Evolutionary conservation across 108 stramenopile species (phyloP).

Genomic region (Nannochloropsis oceanica): DNA sequence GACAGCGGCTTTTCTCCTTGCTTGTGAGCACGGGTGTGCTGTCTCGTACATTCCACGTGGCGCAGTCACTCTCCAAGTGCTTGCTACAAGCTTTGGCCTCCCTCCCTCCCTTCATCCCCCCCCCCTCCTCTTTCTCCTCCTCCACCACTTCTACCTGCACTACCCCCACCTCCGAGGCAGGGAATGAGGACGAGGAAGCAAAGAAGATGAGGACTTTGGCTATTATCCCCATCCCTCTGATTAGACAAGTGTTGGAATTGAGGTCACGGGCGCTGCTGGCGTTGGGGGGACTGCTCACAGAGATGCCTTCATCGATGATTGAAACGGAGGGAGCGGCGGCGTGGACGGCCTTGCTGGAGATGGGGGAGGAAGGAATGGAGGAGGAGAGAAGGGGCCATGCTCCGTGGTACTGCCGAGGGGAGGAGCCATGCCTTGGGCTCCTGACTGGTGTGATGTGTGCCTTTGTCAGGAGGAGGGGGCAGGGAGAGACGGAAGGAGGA

Average conservation of each 20-base stretch:
- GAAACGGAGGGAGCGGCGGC: not conserved
- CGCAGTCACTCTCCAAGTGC: not conserved
- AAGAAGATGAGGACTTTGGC: not conserved
- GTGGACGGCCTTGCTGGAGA: not conserved
- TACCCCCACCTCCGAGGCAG: not conserved
- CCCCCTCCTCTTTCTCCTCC: too few species aligned
- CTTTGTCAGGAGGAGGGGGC: not conserved
- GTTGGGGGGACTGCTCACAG: not conserved
- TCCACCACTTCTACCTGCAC: too few species aligned
- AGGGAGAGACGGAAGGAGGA: not conserved
- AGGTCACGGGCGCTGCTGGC: not conserved
- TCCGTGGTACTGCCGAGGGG: not conserved
- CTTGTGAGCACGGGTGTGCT: not conserved
- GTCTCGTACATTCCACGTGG: not conserved
- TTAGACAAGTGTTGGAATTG: not conserved
- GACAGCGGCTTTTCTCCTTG: not conserved
- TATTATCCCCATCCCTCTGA: not conserved
- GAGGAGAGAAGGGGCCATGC: not conserved
- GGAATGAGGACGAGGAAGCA: not conserved
- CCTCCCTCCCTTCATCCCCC: not conserved
- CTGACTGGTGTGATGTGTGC: not conserved
- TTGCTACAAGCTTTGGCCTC: not conserved
- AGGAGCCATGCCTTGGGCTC: not conserved
- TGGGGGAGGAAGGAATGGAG: not conserved
- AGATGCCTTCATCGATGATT: not conserved